Conservation (phyloP, 2,329 filamentous ascomycete genomes). For the Gyromitra esculenta region DNA sequence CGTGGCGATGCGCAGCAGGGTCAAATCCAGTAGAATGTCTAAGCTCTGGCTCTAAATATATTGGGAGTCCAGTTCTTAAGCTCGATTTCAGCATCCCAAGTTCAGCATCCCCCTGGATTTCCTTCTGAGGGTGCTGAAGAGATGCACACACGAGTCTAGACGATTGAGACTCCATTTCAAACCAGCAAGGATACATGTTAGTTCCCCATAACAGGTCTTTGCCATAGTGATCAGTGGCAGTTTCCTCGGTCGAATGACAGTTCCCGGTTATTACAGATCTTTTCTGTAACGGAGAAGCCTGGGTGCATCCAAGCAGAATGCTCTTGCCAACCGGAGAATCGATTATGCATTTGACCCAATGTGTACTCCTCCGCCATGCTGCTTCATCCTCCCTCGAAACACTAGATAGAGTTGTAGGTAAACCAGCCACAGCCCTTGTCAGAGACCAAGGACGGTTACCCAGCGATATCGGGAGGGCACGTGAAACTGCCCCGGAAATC, state of each 20-base stretch:
- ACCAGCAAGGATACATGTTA: constrained; percentile 23
- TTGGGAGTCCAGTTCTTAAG: constrained; percentile 20
- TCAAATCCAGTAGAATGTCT: background rate
- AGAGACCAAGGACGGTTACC: background rate
- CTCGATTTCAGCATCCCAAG: background rate
- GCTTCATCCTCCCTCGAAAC: background rate
- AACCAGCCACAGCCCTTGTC: background rate
- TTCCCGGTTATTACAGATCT: background rate
- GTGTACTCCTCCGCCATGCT: background rate
- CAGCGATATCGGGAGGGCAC: constrained; percentile 1
- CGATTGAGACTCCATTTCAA: background rate
- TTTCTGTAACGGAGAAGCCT: background rate
- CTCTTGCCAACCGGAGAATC: too few relatives aligned
- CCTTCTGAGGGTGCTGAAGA: background rate
- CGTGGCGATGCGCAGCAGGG: background rate
- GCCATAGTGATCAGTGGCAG: background rate
- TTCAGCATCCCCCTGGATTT: background rate
- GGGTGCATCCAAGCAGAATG: too few relatives aligned
- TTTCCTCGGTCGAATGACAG: background rate
- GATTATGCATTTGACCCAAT: background rate
- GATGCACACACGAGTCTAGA: constrained; percentile 8
- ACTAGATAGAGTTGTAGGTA: background rate
- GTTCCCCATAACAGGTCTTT: background rate
- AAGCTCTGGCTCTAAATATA: constrained; percentile 5
- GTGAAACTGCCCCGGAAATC: background rate